Evolutionary conservation across 495 filamentous ascomycete genomes (phyloP), one percentile per base, ranked within the genome.

Genomic region (Aspergillus coremiiformis): DNA sequence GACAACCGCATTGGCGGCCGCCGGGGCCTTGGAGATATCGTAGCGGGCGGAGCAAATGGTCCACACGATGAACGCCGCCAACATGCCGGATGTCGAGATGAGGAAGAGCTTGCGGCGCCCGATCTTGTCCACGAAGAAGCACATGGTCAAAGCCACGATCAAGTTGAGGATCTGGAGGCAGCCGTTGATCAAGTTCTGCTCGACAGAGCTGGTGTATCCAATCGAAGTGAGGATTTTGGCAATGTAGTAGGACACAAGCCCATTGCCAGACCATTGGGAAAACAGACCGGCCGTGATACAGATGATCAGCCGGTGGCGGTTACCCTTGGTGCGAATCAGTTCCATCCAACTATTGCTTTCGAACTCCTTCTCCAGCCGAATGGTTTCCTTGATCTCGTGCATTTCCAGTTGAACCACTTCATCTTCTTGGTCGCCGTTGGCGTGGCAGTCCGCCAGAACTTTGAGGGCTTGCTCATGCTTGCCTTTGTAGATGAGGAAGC

Each of bases 231-330:
- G 79, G 42, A 86, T 72, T 46, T 66, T 66, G 51, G 60, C 67
- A 44, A 81, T 60, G 53, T 84, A 86, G 72, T 85, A 84, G 44
- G 78, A 83, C 57, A 85, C 78, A 30, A 87, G 71, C 39, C 77
- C 82, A 59, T 85, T 86, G 37, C 84, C 84, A 26, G 77, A 81
- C 80, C 81, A 87, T 62, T 86, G 84, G 5, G 78, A 80, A 47
- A 72, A 73, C 44, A 68, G 57, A 57, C 82, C 82, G 26, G 84
- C 69, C 19, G 76, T 76, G 32, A 83, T 64, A 27, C 83, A 74
- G 22, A 87, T 65, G 33, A 65, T 48, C 4, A 86, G 59, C 22
- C 84, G 77, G 59, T 82, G 82, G 7, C 82, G 77, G 69, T 89
- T 90, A 51, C 85, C 84, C 63, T 77, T 78, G 50, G 84, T 86